Percentiles rank a stretch among this genome's conserved stretches.
Evolutionary conservation across 305 asterid genomes (phyloP).

Genomic region (Salvia sclarea): DNA sequence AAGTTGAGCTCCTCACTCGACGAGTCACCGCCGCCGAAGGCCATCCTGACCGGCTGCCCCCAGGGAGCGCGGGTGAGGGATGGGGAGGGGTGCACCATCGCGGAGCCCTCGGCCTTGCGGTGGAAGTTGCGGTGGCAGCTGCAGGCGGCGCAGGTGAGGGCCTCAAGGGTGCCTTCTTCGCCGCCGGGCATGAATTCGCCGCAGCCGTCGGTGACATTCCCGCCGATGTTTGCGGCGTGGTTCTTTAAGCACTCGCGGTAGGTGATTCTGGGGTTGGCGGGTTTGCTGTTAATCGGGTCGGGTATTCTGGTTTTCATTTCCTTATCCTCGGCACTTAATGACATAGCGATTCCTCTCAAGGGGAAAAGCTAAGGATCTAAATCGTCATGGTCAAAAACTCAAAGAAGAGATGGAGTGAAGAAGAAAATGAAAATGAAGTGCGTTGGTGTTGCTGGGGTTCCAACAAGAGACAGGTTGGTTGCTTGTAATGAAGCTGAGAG

Average conservation of each 20-base stretch:
- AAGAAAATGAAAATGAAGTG: neutral
- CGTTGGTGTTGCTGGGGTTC: slow-evolving; percentile 62
- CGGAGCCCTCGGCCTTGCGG: slow-evolving; percentile 42
- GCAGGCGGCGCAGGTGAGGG: slow-evolving; percentile 97
- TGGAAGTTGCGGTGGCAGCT: slow-evolving; percentile 93
- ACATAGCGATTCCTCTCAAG: slow-evolving; percentile 35
- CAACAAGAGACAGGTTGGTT: slow-evolving; percentile 98
- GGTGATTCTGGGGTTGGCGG: slow-evolving; percentile 32
- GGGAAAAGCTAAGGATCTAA: neutral
- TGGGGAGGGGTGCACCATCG: slow-evolving; percentile 58
- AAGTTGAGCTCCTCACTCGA: slow-evolving; percentile 87
- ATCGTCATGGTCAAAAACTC: neutral
- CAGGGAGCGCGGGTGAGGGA: slow-evolving; percentile 45
- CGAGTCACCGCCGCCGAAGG: slow-evolving; percentile 63
- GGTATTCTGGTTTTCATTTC: slow-evolving; percentile 34
- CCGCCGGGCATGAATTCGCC: slow-evolving; percentile 98
- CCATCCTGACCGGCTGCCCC: slow-evolving; percentile 72
- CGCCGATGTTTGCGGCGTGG: slow-evolving; percentile 91
- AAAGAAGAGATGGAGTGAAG: too few species aligned
- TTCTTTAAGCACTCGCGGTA: slow-evolving; percentile 90
- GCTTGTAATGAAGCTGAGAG: slow-evolving; percentile 73
- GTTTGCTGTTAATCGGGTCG: slow-evolving; percentile 43
- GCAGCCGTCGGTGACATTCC: slow-evolving; percentile 93
- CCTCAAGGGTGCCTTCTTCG: slow-evolving; percentile 82
- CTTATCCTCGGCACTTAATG: slow-evolving; percentile 54